These are phyloP conservation scores for Plicaturopsis crispa DNA, from an alignment of 768 basidiomycete species.

Conservation along the genomic window DNA sequence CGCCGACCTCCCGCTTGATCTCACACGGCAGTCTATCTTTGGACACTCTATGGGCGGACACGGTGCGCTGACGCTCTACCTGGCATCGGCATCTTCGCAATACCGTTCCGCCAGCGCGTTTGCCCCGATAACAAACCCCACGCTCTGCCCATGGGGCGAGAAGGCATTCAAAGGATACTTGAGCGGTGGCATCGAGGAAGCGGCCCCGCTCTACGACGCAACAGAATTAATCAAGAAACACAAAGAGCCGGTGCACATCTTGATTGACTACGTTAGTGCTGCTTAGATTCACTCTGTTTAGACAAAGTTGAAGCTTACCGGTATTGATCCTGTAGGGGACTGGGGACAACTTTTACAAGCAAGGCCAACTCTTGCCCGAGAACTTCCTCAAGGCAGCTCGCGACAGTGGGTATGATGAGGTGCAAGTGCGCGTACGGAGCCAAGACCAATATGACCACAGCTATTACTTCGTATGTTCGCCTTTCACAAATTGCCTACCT, in stretches of 20 bases:
- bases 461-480: constrained; percentile 67
- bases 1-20: constrained; percentile 74
- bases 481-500: background rate
- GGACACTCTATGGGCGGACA: constrained; percentile 99
- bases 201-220: constrained; percentile 69
- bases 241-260: constrained; percentile 63
- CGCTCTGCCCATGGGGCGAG: constrained; percentile 82
- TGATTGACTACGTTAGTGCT: constrained; percentile 75
- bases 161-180: constrained; percentile 90
- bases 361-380: constrained; percentile 86
- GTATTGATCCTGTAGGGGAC: constrained; percentile 45
- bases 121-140: constrained; percentile 80
- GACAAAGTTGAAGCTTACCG: background rate
- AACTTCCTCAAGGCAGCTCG: constrained; percentile 78
- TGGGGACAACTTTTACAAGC: constrained; percentile 74
- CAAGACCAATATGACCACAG: constrained; percentile 86
- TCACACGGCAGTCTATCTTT: constrained; percentile 77
- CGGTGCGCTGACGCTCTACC: constrained; percentile 87
- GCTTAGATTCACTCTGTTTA: background rate
- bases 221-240: constrained; percentile 66
- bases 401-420: constrained; percentile 62
- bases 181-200: constrained; percentile 69
- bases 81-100: constrained; percentile 52
- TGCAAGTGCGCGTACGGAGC: constrained; percentile 68
- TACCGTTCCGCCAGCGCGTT: constrained; percentile 91